phyloP scores from a whole-genome alignment of 306 rosid genomes.

The Arachis stenosperma region DNA sequence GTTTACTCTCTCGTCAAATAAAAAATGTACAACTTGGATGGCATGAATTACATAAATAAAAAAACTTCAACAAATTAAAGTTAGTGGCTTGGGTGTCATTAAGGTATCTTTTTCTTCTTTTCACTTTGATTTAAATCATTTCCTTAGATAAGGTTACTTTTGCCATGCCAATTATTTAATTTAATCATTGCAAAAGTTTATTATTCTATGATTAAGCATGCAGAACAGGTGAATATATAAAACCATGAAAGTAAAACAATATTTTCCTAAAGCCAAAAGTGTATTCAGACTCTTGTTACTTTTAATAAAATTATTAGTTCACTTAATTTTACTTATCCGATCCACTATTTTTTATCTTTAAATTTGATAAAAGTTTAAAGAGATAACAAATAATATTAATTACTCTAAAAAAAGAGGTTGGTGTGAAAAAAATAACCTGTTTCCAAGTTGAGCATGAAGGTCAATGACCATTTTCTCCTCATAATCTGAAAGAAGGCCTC shows the following conservation, averaged over 20 bases:
- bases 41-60: background rate
- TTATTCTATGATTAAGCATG: slow-evolving; percentile 10
- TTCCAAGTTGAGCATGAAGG: slow-evolving; percentile 94
- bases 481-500: slow-evolving; percentile 82
- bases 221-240: slow-evolving; percentile 18
- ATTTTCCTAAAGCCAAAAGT: background rate
- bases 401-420: background rate
- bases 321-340: no score
- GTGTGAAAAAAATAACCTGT: slow-evolving; percentile 54
- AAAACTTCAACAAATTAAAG: slow-evolving; percentile 19
- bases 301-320: no score
- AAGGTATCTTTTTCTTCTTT: slow-evolving; percentile 19
- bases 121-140: slow-evolving; percentile 33
- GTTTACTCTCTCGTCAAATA: background rate
- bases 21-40: slow-evolving; percentile 37
- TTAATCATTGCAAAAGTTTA: slow-evolving; percentile 3
- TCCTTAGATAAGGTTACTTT: background rate
- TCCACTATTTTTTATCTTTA: no score
- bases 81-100: slow-evolving; percentile 33
- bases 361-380: no score
- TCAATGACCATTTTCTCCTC: slow-evolving; percentile 93
- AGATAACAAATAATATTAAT: no score
- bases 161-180: slow-evolving; percentile 1
- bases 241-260: no score
- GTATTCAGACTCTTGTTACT: no score